Evolutionary conservation across 257 asterid species (phyloP).

Genomic region (Buddleja alternifolia): DNA sequence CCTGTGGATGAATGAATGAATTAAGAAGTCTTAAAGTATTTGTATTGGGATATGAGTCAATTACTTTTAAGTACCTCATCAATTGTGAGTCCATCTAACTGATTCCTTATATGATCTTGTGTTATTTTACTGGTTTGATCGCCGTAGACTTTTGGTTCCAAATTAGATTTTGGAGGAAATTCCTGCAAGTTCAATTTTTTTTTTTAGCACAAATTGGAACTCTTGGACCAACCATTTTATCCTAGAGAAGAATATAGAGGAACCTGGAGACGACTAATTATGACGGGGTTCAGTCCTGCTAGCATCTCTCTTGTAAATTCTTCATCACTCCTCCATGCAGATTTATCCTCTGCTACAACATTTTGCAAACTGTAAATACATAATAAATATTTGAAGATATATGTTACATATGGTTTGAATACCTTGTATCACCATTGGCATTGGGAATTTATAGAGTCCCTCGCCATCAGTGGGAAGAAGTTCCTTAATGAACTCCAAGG

Average conservation of each 20-base stretch:
- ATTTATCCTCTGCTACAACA: constrained; percentile 42
- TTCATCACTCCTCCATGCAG: constrained; percentile 79
- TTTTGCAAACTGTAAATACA: neutral
- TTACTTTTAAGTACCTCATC: constrained; percentile 39
- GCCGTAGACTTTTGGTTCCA: constrained; percentile 50
- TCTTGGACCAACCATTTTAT: neutral
- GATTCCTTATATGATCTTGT: constrained; percentile 39
- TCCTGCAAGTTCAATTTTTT: constrained; percentile 39
- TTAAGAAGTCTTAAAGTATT: no score
- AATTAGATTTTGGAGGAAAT: constrained; percentile 57
- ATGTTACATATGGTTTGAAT: neutral
- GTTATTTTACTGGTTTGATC: constrained; percentile 48
- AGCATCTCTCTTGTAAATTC: constrained; percentile 75
- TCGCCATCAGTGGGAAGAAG: constrained; percentile 55
- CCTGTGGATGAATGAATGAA: constrained; percentile 36
- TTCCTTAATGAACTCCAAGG: constrained; percentile 51
- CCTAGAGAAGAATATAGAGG: neutral
- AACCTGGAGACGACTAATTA: constrained; percentile 57
- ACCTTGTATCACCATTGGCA: constrained; percentile 66
- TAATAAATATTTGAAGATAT: neutral
- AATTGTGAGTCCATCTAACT: constrained; percentile 46
- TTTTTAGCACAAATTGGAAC: neutral
- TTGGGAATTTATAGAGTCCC: constrained; percentile 52
- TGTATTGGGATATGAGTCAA: no score
- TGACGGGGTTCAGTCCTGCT: constrained; percentile 68